These are phyloP conservation scores for Ustilago shanxiensis DNA, from an alignment of 1,284 basidiomycete genomes.

Conservation along the genomic window DNA sequence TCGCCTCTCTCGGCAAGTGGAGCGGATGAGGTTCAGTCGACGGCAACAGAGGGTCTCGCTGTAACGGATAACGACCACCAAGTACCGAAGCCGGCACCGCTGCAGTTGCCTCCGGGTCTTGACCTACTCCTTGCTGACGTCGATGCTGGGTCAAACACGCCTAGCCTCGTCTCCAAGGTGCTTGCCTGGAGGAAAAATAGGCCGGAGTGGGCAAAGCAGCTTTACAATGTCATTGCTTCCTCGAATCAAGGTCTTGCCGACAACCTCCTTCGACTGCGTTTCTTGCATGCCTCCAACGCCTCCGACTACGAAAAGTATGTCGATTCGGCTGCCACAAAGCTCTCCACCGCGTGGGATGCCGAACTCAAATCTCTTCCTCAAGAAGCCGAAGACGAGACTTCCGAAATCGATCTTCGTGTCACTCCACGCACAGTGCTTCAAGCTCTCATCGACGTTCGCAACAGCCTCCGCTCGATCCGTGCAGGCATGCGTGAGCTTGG, in stretches of 20 bases:
- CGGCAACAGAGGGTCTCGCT: conserved; percentile 59
- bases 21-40: conserved; percentile 33
- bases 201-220: conserved; percentile 66
- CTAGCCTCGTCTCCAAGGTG: conserved; percentile 65
- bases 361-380: conserved; percentile 28
- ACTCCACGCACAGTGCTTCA: conserved; percentile 31
- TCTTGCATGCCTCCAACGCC: conserved; percentile 55
- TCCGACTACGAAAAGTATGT: conserved; percentile 61
- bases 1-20: conserved; percentile 36
- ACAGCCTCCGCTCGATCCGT: conserved; percentile 78
- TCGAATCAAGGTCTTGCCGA: conserved; percentile 66
- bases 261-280: conserved; percentile 55
- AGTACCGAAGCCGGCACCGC: conserved; percentile 55
- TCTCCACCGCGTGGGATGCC: conserved; percentile 46
- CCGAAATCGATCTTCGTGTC: conserved; percentile 20
- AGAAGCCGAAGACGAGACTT: conserved; percentile 9
- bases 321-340: conserved; percentile 61
- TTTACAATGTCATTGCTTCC: conserved; percentile 63
- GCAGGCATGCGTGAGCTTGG: conserved; percentile 89
- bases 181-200: conserved; percentile 61
- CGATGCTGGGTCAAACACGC: conserved; percentile 68
- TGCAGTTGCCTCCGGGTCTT: conserved; percentile 63
- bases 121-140: conserved; percentile 67
- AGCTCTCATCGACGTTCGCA: conserved; percentile 58
- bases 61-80: conserved; percentile 11